Evolutionary conservation across 2,329 filamentous ascomycete genomes (phyloP).

Genomic region (Talaromyces sp.): DNA sequence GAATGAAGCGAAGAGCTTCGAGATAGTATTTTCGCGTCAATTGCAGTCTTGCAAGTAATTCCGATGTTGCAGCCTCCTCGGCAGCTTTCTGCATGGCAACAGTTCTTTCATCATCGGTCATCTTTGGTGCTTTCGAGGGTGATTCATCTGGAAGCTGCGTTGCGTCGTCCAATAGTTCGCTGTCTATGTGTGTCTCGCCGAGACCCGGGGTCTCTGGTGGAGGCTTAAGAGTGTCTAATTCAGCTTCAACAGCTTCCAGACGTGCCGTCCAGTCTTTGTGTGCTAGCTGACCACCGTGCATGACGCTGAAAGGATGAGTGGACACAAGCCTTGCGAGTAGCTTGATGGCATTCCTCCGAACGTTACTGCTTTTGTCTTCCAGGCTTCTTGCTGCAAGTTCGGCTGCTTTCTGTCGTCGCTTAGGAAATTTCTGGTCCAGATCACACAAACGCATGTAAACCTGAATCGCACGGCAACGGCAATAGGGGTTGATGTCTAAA

Average conservation of each 20-base stretch:
- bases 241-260: conserved; percentile 75
- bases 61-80: conserved; percentile 82
- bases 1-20: conserved; percentile 92
- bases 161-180: conserved; percentile 78
- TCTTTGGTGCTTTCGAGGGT: conserved; percentile 61
- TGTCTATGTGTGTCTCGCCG: conserved; percentile 70
- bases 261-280: conserved; percentile 81
- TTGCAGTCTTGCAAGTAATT: conserved; percentile 82
- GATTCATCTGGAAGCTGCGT: conserved; percentile 70
- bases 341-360: conserved; percentile 92
- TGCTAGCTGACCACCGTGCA: conserved; percentile 83
- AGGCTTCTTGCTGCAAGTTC: conserved; percentile 85
- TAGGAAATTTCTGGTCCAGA: conserved; percentile 93
- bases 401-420: conserved; percentile 80
- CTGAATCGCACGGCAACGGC: conserved; percentile 84
- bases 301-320: conserved; percentile 88
- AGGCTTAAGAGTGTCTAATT: conserved; percentile 77
- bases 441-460: conserved; percentile 91
- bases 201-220: conserved; percentile 71
- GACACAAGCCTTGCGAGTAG: conserved; percentile 82
- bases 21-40: conserved; percentile 85
- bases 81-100: conserved; percentile 74
- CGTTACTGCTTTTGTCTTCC: conserved; percentile 97
- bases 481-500: conserved; percentile 94
- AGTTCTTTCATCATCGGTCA: conserved; percentile 76